Percentiles rank a stretch among this genome's conserved stretches.
Evolutionary conservation across 2,329 filamentous ascomycete species (phyloP).

Genomic region (Colletotrichum musicola): DNA sequence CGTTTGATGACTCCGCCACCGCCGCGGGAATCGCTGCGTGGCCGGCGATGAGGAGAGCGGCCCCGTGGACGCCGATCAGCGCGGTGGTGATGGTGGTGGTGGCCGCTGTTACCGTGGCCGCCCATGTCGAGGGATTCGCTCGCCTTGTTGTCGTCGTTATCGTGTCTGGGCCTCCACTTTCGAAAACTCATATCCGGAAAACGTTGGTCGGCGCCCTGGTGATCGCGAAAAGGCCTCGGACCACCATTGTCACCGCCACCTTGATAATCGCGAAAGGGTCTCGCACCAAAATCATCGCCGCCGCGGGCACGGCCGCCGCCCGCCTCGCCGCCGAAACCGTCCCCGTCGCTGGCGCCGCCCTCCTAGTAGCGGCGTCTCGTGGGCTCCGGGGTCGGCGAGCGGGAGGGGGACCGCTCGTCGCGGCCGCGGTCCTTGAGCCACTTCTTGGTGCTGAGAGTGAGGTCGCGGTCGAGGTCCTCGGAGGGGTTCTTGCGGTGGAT

Average conservation of each 20-base stretch:
- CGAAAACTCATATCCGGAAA: too few relatives aligned
- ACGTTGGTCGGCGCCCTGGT: too few relatives aligned
- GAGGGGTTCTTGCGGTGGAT: slow-evolving; percentile 97
- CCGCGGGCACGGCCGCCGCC: not conserved
- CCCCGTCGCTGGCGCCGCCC: not conserved
- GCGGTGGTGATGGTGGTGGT: not conserved
- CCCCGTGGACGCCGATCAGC: not conserved
- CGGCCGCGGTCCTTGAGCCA: slow-evolving; percentile 89
- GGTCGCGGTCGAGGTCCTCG: slow-evolving; percentile 87
- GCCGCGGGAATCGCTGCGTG: not conserved
- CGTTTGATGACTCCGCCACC: slow-evolving; percentile 1
- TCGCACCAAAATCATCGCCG: not conserved
- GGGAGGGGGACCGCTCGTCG: slow-evolving; percentile 83
- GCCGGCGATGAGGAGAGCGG: not conserved
- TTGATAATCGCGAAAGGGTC: too few relatives aligned
- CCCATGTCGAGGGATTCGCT: too few relatives aligned
- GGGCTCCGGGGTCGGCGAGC: slow-evolving; percentile 90
- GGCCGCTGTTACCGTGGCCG: not conserved
- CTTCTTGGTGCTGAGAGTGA: slow-evolving; percentile 93
- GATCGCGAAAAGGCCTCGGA: too few relatives aligned
- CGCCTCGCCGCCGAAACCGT: not conserved
- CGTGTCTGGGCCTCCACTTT: too few relatives aligned
- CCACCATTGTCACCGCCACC: too few relatives aligned
- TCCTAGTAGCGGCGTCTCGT: slow-evolving; percentile 76
- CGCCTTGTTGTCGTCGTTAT: too few relatives aligned